phyloP scores from a whole-genome alignment of 2,329 filamentous ascomycete species.

The Corynespora cassiicola region DNA sequence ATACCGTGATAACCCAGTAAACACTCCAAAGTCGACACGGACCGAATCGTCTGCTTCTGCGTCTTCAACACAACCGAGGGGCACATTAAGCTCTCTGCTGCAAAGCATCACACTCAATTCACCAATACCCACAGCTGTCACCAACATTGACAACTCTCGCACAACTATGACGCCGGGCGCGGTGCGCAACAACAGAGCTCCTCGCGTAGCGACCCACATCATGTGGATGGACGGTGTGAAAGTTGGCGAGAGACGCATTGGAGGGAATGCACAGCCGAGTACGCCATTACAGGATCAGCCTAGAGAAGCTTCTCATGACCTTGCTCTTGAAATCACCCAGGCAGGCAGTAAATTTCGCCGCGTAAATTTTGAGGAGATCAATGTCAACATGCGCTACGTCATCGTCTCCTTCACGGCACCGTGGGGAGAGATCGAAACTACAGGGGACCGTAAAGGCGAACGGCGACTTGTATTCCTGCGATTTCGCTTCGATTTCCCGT shows the following conservation, averaged over 20 bases:
- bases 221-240: slow-evolving; percentile 71
- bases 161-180: slow-evolving; percentile 58
- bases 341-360: slow-evolving; percentile 68
- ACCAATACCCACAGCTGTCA: slow-evolving; percentile 8
- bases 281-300: slow-evolving; percentile 27
- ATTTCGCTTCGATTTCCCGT: slow-evolving; percentile 64
- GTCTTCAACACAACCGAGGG: slow-evolving; percentile 11
- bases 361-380: slow-evolving; percentile 65
- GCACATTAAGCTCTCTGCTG: slow-evolving; percentile 17
- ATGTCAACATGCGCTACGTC: slow-evolving; percentile 60
- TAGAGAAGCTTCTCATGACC: slow-evolving; percentile 51
- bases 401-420: slow-evolving; percentile 66
- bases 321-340: slow-evolving; percentile 67
- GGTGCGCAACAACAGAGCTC: slow-evolving; percentile 54
- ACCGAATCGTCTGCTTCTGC: not conserved
- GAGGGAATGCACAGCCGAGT: slow-evolving; percentile 20
- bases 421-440: slow-evolving; percentile 58
- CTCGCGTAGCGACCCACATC: slow-evolving; percentile 64
- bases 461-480: slow-evolving; percentile 61
- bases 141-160: too few species aligned
- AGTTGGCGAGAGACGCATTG: slow-evolving; percentile 54
- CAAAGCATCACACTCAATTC: slow-evolving; percentile 22
- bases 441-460: slow-evolving; percentile 34
- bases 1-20: slow-evolving; percentile 66
- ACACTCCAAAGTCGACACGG: slow-evolving; percentile 7